These are phyloP conservation scores for Teratosphaeria zuluensis DNA, from an alignment of 2,329 filamentous ascomycete genomes.

Conservation along the genomic window DNA sequence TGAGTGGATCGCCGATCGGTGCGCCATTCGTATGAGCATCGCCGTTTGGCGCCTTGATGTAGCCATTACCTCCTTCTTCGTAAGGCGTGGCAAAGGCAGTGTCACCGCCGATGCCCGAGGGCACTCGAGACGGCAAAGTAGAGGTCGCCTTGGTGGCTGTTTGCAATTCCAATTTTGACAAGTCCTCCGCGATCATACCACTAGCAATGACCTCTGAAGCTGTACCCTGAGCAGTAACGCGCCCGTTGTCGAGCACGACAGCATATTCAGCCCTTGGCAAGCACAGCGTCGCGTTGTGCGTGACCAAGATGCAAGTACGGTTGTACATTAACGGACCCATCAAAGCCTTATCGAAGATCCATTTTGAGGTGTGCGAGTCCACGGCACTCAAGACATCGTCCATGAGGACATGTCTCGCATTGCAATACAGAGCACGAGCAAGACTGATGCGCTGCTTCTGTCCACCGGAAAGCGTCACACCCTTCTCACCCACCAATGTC, in stretches of 20 bases:
- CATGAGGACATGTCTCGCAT: slow-evolving; percentile 78
- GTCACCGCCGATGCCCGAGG: slow-evolving; percentile 62
- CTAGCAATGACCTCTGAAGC: slow-evolving; percentile 70
- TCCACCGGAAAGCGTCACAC: slow-evolving; percentile 89
- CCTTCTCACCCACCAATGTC: slow-evolving; percentile 92
- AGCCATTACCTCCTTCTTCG: slow-evolving; percentile 27
- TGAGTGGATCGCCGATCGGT: slow-evolving; percentile 35
- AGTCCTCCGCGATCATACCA: slow-evolving; percentile 81
- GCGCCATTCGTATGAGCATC: slow-evolving; percentile 24
- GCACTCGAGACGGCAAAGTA: slow-evolving; percentile 63
- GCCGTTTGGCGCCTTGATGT: slow-evolving; percentile 35
- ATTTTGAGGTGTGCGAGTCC: slow-evolving; percentile 93
- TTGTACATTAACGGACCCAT: slow-evolving; percentile 78
- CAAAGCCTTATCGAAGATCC: slow-evolving; percentile 93
- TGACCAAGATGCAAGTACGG: slow-evolving; percentile 89
- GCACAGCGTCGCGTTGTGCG: slow-evolving; percentile 86
- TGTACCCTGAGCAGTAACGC: slow-evolving; percentile 65
- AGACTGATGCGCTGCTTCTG: slow-evolving; percentile 97
- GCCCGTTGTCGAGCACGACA: slow-evolving; percentile 80
- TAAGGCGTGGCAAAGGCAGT: slow-evolving; percentile 21
- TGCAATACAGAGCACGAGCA: slow-evolving; percentile 93
- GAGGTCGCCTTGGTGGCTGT: slow-evolving; percentile 57
- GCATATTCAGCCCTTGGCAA: slow-evolving; percentile 71
- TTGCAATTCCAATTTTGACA: slow-evolving; percentile 52
- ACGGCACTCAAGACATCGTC: slow-evolving; percentile 96